Conservation (phyloP, 352 stramenopile genomes). For the Phytophthora cajani region DNA sequence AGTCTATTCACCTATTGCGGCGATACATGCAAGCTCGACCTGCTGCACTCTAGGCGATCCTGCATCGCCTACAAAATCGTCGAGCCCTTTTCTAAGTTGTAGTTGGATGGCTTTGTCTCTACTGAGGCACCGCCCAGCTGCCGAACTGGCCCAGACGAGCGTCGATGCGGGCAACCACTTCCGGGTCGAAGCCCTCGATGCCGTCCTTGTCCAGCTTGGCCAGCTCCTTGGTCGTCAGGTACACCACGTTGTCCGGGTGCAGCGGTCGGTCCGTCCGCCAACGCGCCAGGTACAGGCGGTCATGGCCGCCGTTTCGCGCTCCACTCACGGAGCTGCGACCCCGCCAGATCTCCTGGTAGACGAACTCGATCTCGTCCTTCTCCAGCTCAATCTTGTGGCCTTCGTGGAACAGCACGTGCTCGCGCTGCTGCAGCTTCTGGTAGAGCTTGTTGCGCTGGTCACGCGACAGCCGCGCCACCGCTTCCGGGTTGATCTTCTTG, state of each 20-base stretch:
- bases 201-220: conserved; percentile 62
- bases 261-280: conserved; percentile 77
- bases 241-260: conserved; percentile 87
- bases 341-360: conserved; percentile 89
- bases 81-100: conserved; percentile 17
- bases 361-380: conserved; percentile 90
- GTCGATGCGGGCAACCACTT: conserved; percentile 75
- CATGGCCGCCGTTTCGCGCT: conserved; percentile 72
- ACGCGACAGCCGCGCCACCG: conserved; percentile 71
- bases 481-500: conserved; percentile 87
- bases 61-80: neutral
- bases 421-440: conserved; percentile 82
- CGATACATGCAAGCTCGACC: conserved; percentile 17
- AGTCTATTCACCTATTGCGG: conserved; percentile 25
- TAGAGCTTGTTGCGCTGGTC: conserved; percentile 89
- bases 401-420: conserved; percentile 68
- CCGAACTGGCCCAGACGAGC: conserved; percentile 66
- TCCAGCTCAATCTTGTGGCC: conserved; percentile 69
- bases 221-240: conserved; percentile 86
- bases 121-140: conserved; percentile 50
- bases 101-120: conserved; percentile 11
- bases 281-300: conserved; percentile 85
- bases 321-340: conserved; percentile 76
- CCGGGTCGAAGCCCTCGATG: conserved; percentile 70
- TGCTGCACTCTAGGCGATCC: neutral